Base-by-base conservation (phyloP, 768 basidiomycete genomes). In the Boletus speciosus region DNA sequence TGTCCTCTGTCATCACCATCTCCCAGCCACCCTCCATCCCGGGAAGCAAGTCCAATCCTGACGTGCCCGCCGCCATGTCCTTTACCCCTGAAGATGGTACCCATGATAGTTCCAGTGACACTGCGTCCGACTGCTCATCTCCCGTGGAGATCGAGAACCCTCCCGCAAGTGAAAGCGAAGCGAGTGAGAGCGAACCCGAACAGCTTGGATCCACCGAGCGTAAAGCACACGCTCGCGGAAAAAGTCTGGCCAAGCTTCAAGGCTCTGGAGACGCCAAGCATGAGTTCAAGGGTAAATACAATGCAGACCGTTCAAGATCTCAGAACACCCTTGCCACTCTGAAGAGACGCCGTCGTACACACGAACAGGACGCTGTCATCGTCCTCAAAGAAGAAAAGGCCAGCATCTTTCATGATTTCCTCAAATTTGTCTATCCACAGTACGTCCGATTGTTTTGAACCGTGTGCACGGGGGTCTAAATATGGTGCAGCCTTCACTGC, bases 341-440 rank as follows among this genome's bases (percentile, higher is more conserved):
- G 9, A 76, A 73, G 60, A 71, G 75, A 47, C 76, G 75, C 7
- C 69, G 75, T 38, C 76, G 71, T 41, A 61, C 63, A 47, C 76
- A 76, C 61, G 79, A 80, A 1, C 83, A 86, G 1, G 89, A 93
- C 61, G 94, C 93, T 12, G 83, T 93, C 4, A 88, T 98, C 39
- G 83, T 93, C 21, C 81, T 98, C 49, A 89, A 90, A 58, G 94
- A 98, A 71, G 94, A 97, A 73, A 84, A 85, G 64, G 91, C 94
- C 3, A 80, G 75, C 66, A 90, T 86, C 11, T 95, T 97, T 68
- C 93, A 96, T 54, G 94, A 96, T 70, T 93, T 96, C 67, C 80
- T 97, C 54, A 91, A 90, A 74, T 95, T 86, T 67, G 83, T 94
- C 48, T 96, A 97, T 69, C 94, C 94, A 19, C 90, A 95, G 93